Conservation (phyloP, 495 filamentous ascomycete genomes). For the Penicillium ochrochloron region DNA sequence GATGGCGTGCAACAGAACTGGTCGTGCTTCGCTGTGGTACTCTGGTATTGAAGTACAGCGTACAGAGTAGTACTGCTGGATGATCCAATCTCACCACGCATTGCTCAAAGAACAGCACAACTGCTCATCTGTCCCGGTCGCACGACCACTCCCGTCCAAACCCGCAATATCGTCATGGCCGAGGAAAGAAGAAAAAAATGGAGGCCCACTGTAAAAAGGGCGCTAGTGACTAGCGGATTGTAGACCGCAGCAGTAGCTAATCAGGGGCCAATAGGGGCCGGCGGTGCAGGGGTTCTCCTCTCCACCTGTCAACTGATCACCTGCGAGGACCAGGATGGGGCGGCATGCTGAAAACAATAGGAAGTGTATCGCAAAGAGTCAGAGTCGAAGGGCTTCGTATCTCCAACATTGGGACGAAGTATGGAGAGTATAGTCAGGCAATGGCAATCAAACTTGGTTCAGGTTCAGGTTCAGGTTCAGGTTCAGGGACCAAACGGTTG, state of each 20-base stretch:
- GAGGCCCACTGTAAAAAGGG: conserved; percentile 13
- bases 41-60: neutral
- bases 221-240: conserved; percentile 9
- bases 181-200: conserved; percentile 10
- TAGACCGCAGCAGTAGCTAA: conserved; percentile 15
- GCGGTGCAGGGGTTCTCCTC: neutral
- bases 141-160: conserved; percentile 2
- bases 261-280: conserved; percentile 14
- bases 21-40: neutral
- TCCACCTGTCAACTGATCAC: conserved; percentile 26
- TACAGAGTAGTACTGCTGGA: neutral
- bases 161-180: conserved; percentile 7
- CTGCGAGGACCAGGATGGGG: conserved; percentile 10
- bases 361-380: neutral
- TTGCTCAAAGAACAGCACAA: neutral
- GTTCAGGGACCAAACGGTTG: neutral
- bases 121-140: conserved; percentile 3
- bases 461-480: conserved; percentile 4
- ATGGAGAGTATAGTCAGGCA: neutral
- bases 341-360: neutral
- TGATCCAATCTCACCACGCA: neutral
- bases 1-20: conserved; percentile 1
- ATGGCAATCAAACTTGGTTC: neutral
- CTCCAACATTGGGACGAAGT: neutral
- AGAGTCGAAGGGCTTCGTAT: neutral